A percentile compares a stretch with the other conserved stretches of the same genome.
Evolutionary conservation across 2,329 filamentous ascomycete species (phyloP).

Genomic region (Ceratocystiopsis minuta): DNA sequence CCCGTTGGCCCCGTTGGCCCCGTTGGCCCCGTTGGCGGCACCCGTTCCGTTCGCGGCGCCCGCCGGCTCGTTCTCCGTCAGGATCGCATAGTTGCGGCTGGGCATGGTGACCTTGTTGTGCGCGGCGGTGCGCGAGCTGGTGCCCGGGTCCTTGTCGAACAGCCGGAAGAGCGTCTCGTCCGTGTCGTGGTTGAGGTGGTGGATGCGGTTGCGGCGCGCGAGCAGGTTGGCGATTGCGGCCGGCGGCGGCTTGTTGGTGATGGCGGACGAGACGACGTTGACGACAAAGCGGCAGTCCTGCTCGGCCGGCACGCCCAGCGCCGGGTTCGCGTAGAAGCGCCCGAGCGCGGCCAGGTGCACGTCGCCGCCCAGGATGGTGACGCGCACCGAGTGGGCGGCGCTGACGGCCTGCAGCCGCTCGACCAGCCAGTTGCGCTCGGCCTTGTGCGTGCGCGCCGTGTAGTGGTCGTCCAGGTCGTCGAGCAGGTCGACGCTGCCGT

Average conservation of each 20-base stretch:
- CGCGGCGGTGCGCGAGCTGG: constrained; percentile 49
- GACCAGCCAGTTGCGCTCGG: constrained; percentile 63
- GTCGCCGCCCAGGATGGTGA: constrained; percentile 86
- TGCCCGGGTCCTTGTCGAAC: constrained; percentile 77
- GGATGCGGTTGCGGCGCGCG: constrained; percentile 72
- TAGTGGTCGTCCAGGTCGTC: constrained; percentile 95
- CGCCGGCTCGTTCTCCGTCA: constrained; percentile 51
- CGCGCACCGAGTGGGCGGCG: constrained; percentile 68
- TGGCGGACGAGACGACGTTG: constrained; percentile 85
- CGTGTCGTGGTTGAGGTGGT: constrained; percentile 51
- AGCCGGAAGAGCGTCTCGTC: constrained; percentile 89
- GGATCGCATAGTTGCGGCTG: constrained; percentile 80
- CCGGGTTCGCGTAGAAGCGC: constrained; percentile 84
- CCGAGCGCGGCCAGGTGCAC: constrained; percentile 85
- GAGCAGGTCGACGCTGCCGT: constrained; percentile 79
- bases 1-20: no score
- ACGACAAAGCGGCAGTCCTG: constrained; percentile 87
- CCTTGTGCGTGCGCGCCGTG: constrained; percentile 80
- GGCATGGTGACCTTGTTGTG: constrained; percentile 81
- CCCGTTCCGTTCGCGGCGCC: no score
- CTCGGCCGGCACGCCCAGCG: constrained; percentile 56
- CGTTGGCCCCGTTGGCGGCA: no score
- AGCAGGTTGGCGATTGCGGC: constrained; percentile 77
- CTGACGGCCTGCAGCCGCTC: constrained; percentile 69
- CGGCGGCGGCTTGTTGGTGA: constrained; percentile 87